phyloP scores from a whole-genome alignment of 2,329 filamentous ascomycete genomes.

The Claviceps monticola region DNA sequence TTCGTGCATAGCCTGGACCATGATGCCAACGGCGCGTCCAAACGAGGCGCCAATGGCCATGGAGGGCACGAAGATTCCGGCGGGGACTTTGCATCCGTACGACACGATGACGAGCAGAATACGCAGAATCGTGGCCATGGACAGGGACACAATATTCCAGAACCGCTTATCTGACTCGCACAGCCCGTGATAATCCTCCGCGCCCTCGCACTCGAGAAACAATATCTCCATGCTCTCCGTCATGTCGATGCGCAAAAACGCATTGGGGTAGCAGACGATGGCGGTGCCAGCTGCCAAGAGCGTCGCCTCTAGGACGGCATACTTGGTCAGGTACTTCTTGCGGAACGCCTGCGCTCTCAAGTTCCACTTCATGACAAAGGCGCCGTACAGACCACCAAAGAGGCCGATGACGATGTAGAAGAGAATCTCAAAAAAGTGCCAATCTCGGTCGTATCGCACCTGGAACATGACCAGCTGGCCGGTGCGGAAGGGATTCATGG shows the following conservation, averaged over 20 bases:
- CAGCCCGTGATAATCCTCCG: conserved; percentile 75
- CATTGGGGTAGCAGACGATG: conserved; percentile 91
- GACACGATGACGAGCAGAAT: conserved; percentile 83
- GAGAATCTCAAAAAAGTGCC: conserved; percentile 93
- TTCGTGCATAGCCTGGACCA: conserved; percentile 82
- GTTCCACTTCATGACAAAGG: conserved; percentile 97
- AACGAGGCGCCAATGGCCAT: conserved; percentile 97
- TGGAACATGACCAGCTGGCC: conserved; percentile 99
- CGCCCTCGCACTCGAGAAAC: conserved; percentile 84
- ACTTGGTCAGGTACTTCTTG: conserved; percentile 77
- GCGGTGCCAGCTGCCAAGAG: conserved; percentile 72
- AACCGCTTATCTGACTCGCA: conserved; percentile 69
- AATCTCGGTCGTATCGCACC: conserved; percentile 85
- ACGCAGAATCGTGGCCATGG: conserved; percentile 67
- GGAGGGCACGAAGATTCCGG: conserved; percentile 93
- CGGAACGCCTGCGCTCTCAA: conserved; percentile 80
- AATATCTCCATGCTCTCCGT: conserved; percentile 98
- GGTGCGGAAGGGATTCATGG: conserved; percentile 95
- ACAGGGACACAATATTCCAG: conserved; percentile 64
- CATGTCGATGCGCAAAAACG: conserved; percentile 93
- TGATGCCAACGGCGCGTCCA: conserved; percentile 82
- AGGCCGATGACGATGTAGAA: conserved; percentile 87
- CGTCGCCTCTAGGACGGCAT: conserved; percentile 77
- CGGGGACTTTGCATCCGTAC: conserved; percentile 94
- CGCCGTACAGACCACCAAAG: conserved; percentile 90